Conservation (phyloP, 306 rosid species). For the Cicer bijugum region DNA sequence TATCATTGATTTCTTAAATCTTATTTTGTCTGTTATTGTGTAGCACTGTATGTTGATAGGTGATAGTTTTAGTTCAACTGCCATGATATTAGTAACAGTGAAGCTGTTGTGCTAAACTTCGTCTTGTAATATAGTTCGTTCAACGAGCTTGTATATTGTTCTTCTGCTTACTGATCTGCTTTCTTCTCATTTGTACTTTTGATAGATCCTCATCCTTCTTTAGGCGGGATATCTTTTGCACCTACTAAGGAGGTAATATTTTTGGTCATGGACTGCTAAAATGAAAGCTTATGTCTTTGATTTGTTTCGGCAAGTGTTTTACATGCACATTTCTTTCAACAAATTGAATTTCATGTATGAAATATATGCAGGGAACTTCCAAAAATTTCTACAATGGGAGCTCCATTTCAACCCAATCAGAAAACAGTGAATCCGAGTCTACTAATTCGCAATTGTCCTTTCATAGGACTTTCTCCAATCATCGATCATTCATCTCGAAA, state of each 20-base stretch:
- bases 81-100: conserved; percentile 4
- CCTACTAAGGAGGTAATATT: conserved; percentile 72
- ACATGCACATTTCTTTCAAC: conserved; percentile 15
- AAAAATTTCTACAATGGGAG: conserved; percentile 61
- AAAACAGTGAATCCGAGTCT: conserved; percentile 76
- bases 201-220: conserved; percentile 65
- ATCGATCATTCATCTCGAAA: conserved; percentile 79
- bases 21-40: conserved; percentile 24
- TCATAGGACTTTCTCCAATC: conserved; percentile 60
- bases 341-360: conserved; percentile 33
- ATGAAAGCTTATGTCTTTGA: neutral
- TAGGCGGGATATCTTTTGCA: conserved; percentile 55
- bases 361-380: conserved; percentile 73
- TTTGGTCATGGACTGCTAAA: conserved; percentile 21
- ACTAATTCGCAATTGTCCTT: conserved; percentile 58
- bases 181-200: conserved; percentile 42
- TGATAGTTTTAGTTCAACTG: conserved; percentile 5
- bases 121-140: conserved; percentile 25
- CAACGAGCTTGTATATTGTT: conserved; percentile 18
- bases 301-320: conserved; percentile 5
- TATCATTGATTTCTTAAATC: conserved; percentile 10
- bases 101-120: conserved; percentile 4
- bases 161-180: conserved; percentile 38
- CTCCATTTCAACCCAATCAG: conserved; percentile 65
- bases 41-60: neutral